Percentiles rank a stretch among this genome's conserved stretches.
phyloP scores from a whole-genome alignment of 1,284 basidiomycete species.

The Malassezia sympodialis region DNA sequence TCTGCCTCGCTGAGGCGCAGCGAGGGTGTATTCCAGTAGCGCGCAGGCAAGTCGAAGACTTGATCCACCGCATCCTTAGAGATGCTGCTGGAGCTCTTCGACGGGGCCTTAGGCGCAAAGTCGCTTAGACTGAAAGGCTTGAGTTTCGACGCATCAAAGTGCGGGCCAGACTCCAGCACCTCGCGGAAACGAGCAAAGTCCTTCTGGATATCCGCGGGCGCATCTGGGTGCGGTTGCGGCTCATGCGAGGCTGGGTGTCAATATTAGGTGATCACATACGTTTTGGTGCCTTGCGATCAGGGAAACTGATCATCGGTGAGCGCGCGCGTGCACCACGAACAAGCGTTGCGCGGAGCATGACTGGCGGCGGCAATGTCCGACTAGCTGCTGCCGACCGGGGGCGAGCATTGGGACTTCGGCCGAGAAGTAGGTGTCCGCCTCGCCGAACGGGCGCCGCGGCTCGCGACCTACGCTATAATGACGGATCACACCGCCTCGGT shows the following conservation, averaged over 20 bases:
- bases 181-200: conserved; percentile 39
- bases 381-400: neutral
- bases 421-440: neutral
- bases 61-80: conserved; percentile 10
- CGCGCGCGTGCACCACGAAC: conserved; percentile 27
- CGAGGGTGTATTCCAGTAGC: conserved; percentile 42
- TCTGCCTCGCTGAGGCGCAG: conserved; percentile 29
- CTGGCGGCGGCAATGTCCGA: neutral
- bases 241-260: conserved; percentile 23
- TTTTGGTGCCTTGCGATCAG: conserved; percentile 31
- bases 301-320: conserved; percentile 35
- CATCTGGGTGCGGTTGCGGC: conserved; percentile 43
- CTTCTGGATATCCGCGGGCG: conserved; percentile 27
- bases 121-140: conserved; percentile 6
- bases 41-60: conserved; percentile 26
- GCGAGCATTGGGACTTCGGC: neutral
- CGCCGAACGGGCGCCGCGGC: neutral
- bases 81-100: neutral
- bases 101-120: neutral
- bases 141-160: conserved; percentile 41
- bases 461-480: conserved; percentile 4
- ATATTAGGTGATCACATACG: conserved; percentile 13
- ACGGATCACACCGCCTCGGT: conserved; percentile 61
- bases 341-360: conserved; percentile 29
- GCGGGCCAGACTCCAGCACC: conserved; percentile 35